Evolutionary conservation across 2,329 filamentous ascomycete species (phyloP).

Genomic region (Ciborinia camelliae): DNA sequence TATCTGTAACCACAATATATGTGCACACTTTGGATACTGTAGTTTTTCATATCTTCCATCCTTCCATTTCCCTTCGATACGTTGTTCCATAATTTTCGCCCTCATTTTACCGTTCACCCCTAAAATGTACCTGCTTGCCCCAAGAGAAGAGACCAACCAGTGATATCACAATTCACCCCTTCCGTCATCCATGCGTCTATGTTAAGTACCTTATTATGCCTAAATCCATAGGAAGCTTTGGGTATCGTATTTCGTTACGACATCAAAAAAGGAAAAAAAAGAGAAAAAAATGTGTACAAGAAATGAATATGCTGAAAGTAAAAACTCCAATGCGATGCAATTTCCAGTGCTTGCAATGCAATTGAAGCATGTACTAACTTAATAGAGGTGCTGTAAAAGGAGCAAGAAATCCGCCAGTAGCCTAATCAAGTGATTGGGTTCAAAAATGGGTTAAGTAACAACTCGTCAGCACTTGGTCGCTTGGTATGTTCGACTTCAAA

Average conservation of each 20-base stretch:
- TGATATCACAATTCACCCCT: constrained; percentile 12
- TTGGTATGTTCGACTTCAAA: constrained; percentile 96
- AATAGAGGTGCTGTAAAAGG: constrained; percentile 10
- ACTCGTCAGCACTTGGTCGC: constrained; percentile 85
- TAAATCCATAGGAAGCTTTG: constrained; percentile 16
- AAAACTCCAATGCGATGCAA: constrained; percentile 27
- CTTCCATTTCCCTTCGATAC: constrained; percentile 5
- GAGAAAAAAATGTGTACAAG: constrained; percentile 20
- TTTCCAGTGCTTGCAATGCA: constrained; percentile 29
- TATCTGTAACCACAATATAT: constrained; percentile 3
- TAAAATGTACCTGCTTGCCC: constrained; percentile 11
- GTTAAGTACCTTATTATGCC: constrained; percentile 18
- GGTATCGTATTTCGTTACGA: constrained; percentile 22
- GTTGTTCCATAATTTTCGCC: constrained; percentile 3
- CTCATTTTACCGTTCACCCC: not conserved
- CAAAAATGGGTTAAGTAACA: constrained; percentile 80
- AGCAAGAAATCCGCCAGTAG: not conserved
- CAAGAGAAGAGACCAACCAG: constrained; percentile 16
- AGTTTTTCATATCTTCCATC: constrained; percentile 1
- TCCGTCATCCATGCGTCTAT: constrained; percentile 16
- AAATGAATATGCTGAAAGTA: constrained; percentile 17
- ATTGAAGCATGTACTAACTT: constrained; percentile 18
- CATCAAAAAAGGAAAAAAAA: constrained; percentile 15
- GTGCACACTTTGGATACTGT: not conserved
- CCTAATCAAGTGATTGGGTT: constrained; percentile 58